Conservation (phyloP, 768 basidiomycete species). For the Termitomyces sp. region DNA sequence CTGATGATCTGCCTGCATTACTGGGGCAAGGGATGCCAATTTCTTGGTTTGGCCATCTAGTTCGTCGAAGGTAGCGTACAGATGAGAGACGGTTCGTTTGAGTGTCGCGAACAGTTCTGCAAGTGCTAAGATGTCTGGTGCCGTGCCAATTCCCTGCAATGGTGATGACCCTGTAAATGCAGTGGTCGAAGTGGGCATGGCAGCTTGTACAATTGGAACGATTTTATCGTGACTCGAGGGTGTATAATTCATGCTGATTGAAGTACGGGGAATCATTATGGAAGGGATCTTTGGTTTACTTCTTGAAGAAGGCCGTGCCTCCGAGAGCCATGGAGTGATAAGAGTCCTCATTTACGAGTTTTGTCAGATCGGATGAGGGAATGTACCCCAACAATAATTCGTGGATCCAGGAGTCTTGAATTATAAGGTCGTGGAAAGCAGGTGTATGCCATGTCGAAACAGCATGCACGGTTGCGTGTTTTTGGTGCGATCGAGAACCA, state of each 20-base stretch:
- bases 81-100: slow-evolving; percentile 32
- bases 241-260: slow-evolving; percentile 1
- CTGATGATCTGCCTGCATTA: slow-evolving; percentile 38
- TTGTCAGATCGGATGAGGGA: not conserved
- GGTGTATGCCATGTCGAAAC: not conserved
- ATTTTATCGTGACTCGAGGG: not conserved
- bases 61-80: slow-evolving; percentile 38
- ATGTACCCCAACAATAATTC: not conserved
- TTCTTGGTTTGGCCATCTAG: slow-evolving; percentile 40
- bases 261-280: slow-evolving; percentile 20
- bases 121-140: slow-evolving; percentile 34
- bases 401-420: too few relatives aligned
- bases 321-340: slow-evolving; percentile 4
- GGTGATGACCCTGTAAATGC: not conserved
- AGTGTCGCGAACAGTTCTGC: slow-evolving; percentile 41
- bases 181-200: slow-evolving; percentile 2
- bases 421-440: not conserved
- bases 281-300: slow-evolving; percentile 17
- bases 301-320: slow-evolving; percentile 1
- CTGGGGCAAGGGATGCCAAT: slow-evolving; percentile 36
- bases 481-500: not conserved
- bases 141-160: slow-evolving; percentile 1
- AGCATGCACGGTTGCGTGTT: not conserved
- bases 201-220: not conserved
- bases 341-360: not conserved